These are phyloP conservation scores for Tricholoma saponaceum DNA, from an alignment of 768 basidiomycete genomes.

Conservation along the genomic window DNA sequence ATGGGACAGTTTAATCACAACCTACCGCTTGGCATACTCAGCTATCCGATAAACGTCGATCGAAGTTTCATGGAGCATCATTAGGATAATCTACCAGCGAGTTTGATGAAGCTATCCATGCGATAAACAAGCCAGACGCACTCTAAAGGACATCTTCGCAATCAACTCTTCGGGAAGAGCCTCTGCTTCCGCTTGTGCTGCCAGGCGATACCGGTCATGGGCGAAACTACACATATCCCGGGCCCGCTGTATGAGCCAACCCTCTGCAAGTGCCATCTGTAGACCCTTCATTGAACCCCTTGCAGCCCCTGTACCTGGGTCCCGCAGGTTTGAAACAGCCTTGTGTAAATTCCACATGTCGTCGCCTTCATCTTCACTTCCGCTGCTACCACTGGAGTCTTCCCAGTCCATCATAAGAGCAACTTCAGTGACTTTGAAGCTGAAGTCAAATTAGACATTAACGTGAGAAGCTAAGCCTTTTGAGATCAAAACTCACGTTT, in stretches of 20 bases:
- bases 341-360: constrained; percentile 52
- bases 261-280: constrained; percentile 63
- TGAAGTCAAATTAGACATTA: constrained; percentile 18
- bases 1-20: background rate
- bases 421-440: constrained; percentile 73
- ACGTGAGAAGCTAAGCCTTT: background rate
- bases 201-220: constrained; percentile 73
- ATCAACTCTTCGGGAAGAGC: constrained; percentile 42
- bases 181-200: constrained; percentile 58
- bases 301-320: constrained; percentile 36
- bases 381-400: constrained; percentile 48
- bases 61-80: constrained; percentile 62
- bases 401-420: constrained; percentile 74
- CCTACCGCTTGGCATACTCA: constrained; percentile 62
- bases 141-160: constrained; percentile 69
- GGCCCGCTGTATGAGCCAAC: constrained; percentile 70
- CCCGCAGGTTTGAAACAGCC: constrained; percentile 43
- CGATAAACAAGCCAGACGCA: constrained; percentile 20
- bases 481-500: constrained; percentile 51
- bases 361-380: constrained; percentile 47
- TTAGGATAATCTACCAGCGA: constrained; percentile 52
- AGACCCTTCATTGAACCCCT: constrained; percentile 64
- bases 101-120: background rate
- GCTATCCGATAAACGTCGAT: constrained; percentile 66
- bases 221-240: constrained; percentile 75